These are phyloP conservation scores for Tetrapyrgos nigripes DNA, from an alignment of 1,284 basidiomycete genomes.

Conservation along the genomic window DNA sequence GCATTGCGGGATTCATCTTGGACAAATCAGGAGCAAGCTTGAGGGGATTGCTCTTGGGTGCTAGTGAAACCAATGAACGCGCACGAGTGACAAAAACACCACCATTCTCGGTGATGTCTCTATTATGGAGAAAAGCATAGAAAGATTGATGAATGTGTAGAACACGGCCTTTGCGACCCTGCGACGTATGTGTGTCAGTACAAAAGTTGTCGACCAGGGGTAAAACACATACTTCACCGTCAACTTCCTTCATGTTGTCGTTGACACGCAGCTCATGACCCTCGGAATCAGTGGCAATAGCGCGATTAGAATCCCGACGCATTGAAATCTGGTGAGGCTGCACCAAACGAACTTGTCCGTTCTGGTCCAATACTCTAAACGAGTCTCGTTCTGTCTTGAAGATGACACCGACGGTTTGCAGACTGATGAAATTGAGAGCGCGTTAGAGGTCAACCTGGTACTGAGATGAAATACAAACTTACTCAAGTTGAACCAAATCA, in stretches of 20 bases:
- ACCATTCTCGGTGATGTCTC: slow-evolving; percentile 89
- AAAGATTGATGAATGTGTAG: slow-evolving; percentile 96
- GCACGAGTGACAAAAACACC: slow-evolving; percentile 94
- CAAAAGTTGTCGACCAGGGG: not conserved
- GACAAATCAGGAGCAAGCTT: slow-evolving; percentile 80
- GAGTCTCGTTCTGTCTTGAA: slow-evolving; percentile 97
- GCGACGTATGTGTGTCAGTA: slow-evolving; percentile 12
- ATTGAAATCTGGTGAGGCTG: slow-evolving; percentile 95
- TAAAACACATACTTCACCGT: slow-evolving; percentile 75
- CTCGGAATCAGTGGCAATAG: slow-evolving; percentile 91
- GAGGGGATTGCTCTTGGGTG: slow-evolving; percentile 79
- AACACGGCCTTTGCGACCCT: slow-evolving; percentile 92
- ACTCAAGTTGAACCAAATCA: slow-evolving; percentile 97
- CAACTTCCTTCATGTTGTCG: slow-evolving; percentile 94
- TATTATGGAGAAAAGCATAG: slow-evolving; percentile 94
- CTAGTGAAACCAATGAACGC: slow-evolving; percentile 80
- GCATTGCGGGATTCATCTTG: slow-evolving; percentile 94
- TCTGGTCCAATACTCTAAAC: slow-evolving; percentile 96
- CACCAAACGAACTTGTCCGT: slow-evolving; percentile 88
- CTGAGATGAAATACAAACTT: slow-evolving; percentile 39
- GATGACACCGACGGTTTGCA: slow-evolving; percentile 95
- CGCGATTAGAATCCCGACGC: slow-evolving; percentile 82
- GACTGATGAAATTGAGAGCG: slow-evolving; percentile 48
- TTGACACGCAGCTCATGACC: slow-evolving; percentile 85
- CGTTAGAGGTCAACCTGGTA: slow-evolving; percentile 11